Conservation (phyloP, 306 rosid species). For the Cicer arietinum region DNA sequence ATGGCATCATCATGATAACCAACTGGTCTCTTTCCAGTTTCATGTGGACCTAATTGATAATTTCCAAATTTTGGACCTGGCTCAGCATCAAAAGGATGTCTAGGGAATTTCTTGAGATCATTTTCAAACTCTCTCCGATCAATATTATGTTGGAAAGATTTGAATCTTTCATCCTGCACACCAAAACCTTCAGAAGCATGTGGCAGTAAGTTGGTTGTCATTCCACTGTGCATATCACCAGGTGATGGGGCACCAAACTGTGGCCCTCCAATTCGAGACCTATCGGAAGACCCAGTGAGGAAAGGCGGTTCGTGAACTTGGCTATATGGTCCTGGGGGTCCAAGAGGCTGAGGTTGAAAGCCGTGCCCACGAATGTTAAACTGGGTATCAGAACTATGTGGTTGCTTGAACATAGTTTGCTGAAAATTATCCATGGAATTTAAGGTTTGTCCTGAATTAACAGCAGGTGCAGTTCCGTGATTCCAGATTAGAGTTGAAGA, state of each 20-base stretch:
- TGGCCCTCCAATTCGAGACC: conserved; percentile 58
- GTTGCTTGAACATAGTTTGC: conserved; percentile 42
- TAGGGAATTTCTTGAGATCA: conserved; percentile 71
- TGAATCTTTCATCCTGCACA: conserved; percentile 72
- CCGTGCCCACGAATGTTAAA: conserved; percentile 51
- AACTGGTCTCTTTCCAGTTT: conserved; percentile 62
- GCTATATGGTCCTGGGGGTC: conserved; percentile 55
- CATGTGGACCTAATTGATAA: conserved; percentile 61
- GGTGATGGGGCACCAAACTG: conserved; percentile 59
- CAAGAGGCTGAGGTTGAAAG: conserved; percentile 54
- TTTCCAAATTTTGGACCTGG: conserved; percentile 59
- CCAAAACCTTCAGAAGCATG: conserved; percentile 69
- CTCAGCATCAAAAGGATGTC: conserved; percentile 66
- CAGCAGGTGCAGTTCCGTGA: conserved; percentile 54
- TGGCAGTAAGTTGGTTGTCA: conserved; percentile 53
- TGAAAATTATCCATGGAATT: conserved; percentile 40
- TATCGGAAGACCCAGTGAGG: conserved; percentile 55
- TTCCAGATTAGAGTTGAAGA: conserved; percentile 55
- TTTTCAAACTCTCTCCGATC: conserved; percentile 70
- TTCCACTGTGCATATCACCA: conserved; percentile 64
- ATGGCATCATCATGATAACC: conserved; percentile 58
- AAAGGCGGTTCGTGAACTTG: conserved; percentile 62
- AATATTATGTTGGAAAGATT: conserved; percentile 54
- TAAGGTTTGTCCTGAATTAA: conserved; percentile 39
- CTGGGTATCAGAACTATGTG: conserved; percentile 40